Evolutionary conservation across 73 alveolate genomes (phyloP).

Genomic region (Effrenium voratum): DNA sequence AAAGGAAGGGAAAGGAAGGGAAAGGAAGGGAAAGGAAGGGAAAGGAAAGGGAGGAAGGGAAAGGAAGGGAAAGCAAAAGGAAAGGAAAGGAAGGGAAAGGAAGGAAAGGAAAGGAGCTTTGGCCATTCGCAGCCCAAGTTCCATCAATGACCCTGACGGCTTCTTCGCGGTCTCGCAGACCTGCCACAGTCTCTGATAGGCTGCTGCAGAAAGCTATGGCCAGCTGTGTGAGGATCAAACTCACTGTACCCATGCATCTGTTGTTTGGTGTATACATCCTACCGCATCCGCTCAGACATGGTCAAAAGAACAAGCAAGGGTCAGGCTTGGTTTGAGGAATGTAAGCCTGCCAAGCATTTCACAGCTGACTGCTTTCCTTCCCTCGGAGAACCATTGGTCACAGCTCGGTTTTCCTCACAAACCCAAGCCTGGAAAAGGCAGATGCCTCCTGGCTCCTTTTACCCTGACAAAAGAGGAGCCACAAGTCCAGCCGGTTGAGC

Average conservation of each 20-base stretch:
- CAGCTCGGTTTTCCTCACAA: background rate
- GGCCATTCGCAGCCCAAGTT: too few relatives aligned
- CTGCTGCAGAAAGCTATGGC: too few relatives aligned
- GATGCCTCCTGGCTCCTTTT: background rate
- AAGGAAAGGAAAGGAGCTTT: too few relatives aligned
- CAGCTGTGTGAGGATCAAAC: too few relatives aligned
- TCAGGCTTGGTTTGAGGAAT: background rate
- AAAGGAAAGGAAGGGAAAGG: too few relatives aligned
- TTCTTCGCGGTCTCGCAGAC: conserved; percentile 89
- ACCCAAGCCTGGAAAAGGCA: too few relatives aligned
- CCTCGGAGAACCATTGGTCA: background rate
- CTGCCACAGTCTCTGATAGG: background rate
- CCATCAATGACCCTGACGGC: conserved; percentile 85
- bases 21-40: too few relatives aligned
- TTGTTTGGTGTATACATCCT: too few relatives aligned
- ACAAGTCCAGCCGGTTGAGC: background rate
- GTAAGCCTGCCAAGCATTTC: background rate
- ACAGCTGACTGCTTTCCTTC: background rate
- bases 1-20: too few relatives aligned
- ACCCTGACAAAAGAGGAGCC: background rate
- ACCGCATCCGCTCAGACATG: background rate
- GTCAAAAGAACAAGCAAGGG: background rate
- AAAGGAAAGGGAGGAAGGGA: too few relatives aligned
- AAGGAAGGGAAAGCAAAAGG: too few relatives aligned
- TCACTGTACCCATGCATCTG: too few relatives aligned